A percentile compares a stretch with the other conserved stretches of the same genome.
Conservation (phyloP, 2,329 filamentous ascomycete genomes). For the Ceratocystis lukuohia region DNA sequence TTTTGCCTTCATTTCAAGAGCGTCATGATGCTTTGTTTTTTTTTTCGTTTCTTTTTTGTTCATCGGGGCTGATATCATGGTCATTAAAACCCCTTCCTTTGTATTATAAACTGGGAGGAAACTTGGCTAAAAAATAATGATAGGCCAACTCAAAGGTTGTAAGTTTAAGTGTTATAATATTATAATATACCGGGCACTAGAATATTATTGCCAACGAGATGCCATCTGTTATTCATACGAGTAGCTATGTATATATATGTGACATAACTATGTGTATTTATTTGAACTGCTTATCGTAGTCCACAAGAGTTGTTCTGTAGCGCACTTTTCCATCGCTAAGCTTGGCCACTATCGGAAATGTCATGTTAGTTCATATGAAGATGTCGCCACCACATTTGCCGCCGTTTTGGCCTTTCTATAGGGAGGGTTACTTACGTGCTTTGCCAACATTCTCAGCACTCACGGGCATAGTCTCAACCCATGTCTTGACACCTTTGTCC, state of each 20-base stretch:
- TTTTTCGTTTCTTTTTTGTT: neutral
- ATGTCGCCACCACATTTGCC: neutral
- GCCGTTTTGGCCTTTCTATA: neutral
- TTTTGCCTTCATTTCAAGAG: neutral
- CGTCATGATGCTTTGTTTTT: constrained; percentile 5
- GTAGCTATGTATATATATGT: neutral
- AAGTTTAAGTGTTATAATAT: constrained; percentile 1
- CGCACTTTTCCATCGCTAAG: constrained; percentile 18
- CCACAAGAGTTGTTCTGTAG: constrained; percentile 22
- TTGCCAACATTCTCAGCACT: constrained; percentile 42
- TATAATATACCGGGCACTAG: neutral
- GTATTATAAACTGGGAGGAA: neutral
- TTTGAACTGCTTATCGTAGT: constrained; percentile 22
- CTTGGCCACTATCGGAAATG: constrained; percentile 9
- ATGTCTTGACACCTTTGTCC: constrained; percentile 54
- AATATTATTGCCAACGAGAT: neutral
- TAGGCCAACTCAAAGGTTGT: neutral
- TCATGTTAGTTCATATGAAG: neutral
- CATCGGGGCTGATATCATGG: neutral
- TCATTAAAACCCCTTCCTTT: neutral
- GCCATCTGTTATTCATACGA: neutral
- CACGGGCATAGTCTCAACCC: constrained; percentile 63
- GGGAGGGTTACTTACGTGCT: constrained; percentile 9
- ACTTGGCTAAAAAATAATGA: neutral
- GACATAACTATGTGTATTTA: neutral